A percentile compares a stretch with the other conserved stretches of the same genome.
Evolutionary conservation across 768 basidiomycete genomes (phyloP).

Genomic region (Boletus vermiculosoides): DNA sequence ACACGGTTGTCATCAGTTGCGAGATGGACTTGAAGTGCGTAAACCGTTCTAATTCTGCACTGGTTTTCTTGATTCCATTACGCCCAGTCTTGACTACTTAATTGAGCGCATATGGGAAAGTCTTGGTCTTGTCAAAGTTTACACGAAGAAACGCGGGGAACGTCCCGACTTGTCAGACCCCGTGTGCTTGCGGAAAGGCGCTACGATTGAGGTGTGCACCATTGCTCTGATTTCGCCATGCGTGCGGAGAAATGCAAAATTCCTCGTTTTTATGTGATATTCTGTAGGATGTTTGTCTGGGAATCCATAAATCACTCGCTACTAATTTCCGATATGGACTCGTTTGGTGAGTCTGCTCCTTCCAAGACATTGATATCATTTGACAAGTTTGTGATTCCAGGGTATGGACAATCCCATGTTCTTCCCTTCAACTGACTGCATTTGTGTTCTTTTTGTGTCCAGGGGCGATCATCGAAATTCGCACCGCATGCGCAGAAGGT

Average conservation of each 20-base stretch:
- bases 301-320: constrained; percentile 86
- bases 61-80: constrained; percentile 2
- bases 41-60: not conserved
- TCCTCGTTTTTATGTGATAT: not conserved
- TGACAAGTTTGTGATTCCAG: constrained; percentile 15
- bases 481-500: constrained; percentile 93
- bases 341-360: constrained; percentile 65
- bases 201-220: constrained; percentile 76
- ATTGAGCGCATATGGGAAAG: constrained; percentile 79
- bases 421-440: not conserved
- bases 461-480: constrained; percentile 96
- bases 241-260: not conserved
- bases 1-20: constrained; percentile 94
- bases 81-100: constrained; percentile 61
- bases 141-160: constrained; percentile 96
- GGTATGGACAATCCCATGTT: constrained; percentile 18
- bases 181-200: constrained; percentile 85
- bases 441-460: not conserved
- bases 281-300: constrained; percentile 79
- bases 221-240: not conserved
- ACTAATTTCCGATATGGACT: constrained; percentile 92
- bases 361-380: not conserved
- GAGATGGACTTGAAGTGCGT: constrained; percentile 88
- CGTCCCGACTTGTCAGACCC: constrained; percentile 92
- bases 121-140: constrained; percentile 83